Conservation (phyloP, 2,329 filamentous ascomycete species). For the Fusarium sp. region DNA sequence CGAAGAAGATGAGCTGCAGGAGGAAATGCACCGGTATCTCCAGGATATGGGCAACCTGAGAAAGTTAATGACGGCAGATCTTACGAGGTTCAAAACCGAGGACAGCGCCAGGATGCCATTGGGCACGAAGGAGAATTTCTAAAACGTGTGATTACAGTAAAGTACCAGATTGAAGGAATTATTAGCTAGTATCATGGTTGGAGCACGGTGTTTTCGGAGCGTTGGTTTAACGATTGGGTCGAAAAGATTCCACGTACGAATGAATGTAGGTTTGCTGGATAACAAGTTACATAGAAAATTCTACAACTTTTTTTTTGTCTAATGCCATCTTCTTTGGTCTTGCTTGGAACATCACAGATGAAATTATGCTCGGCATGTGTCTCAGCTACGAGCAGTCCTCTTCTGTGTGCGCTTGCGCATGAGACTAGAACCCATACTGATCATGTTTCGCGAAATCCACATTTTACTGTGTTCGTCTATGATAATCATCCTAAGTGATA, state of each 20-base stretch:
- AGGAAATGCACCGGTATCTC: conserved; percentile 86
- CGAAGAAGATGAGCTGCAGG: conserved; percentile 74
- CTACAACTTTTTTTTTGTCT: neutral
- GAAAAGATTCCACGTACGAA: conserved; percentile 27
- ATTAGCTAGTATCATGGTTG: conserved; percentile 31
- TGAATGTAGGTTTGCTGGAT: conserved; percentile 28
- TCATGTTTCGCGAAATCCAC: neutral
- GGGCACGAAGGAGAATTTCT: conserved; percentile 57
- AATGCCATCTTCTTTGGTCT: neutral
- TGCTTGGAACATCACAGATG: neutral
- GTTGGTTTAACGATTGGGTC: conserved; percentile 31
- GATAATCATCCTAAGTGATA: neutral
- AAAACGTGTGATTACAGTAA: conserved; percentile 7
- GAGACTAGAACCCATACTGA: no score
- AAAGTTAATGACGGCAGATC: conserved; percentile 78
- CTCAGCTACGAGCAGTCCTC: neutral
- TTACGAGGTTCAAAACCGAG: conserved; percentile 72
- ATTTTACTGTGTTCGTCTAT: neutral
- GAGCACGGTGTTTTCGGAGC: conserved; percentile 49
- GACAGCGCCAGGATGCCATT: conserved; percentile 66
- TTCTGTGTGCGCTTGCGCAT: neutral
- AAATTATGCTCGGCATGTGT: neutral
- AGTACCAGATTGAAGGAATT: conserved; percentile 2
- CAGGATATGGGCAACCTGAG: conserved; percentile 79
- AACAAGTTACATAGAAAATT: conserved; percentile 23